Percentiles rank a stretch among this genome's conserved stretches.
Evolutionary conservation across 208 protist genomes (phyloP).

Genomic region (Leishmania lainsoni): DNA sequence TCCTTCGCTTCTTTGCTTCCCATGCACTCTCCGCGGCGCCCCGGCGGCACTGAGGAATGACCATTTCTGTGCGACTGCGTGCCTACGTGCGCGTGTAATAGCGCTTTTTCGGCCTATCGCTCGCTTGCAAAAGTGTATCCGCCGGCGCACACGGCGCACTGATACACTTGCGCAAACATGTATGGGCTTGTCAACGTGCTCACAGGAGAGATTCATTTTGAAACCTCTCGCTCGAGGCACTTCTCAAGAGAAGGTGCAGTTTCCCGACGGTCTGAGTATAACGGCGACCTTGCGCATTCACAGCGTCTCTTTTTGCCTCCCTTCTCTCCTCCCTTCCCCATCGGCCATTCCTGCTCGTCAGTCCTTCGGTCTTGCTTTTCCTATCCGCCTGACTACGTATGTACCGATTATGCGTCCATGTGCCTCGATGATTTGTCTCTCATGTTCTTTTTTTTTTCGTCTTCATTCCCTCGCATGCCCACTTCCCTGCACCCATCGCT

Average conservation of each 20-base stretch:
- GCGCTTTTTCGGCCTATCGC: not conserved
- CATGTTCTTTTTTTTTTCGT: not conserved
- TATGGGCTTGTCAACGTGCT: not conserved
- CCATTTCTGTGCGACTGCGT: not conserved
- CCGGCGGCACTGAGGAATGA: not conserved
- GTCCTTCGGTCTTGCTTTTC: not conserved
- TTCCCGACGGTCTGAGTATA: not conserved
- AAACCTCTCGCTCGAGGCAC: not conserved
- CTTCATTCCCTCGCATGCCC: not conserved
- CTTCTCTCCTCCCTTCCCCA: not conserved
- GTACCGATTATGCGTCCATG: not conserved
- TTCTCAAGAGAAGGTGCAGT: not conserved
- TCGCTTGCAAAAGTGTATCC: not conserved
- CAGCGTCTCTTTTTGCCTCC: not conserved
- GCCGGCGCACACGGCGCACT: constrained; percentile 3
- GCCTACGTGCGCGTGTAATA: not conserved
- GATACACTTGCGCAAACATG: constrained; percentile 2
- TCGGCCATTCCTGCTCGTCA: not conserved
- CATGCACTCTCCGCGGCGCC: not conserved
- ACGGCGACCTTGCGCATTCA: not conserved
- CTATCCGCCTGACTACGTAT: not conserved
- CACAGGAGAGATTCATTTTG: not conserved
- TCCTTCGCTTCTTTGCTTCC: not conserved
- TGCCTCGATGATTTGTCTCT: not conserved
- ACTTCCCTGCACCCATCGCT: not conserved